Conservation (phyloP, 2,329 filamentous ascomycete genomes). For the Nannizzia gypsea region DNA sequence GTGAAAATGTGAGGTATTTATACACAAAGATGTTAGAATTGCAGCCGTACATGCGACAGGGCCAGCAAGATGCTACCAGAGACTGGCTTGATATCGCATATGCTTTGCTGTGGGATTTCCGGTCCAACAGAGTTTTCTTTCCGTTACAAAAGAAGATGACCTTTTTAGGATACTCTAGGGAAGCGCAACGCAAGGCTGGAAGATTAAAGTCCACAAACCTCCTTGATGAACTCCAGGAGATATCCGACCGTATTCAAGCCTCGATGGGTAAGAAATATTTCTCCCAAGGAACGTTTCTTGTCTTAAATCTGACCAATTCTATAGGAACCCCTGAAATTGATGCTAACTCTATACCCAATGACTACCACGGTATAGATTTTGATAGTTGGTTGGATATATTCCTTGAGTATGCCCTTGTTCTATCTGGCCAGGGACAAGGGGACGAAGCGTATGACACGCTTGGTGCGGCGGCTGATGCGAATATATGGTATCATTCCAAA, state of each 20-base stretch:
- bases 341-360: conserved; percentile 31
- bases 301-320: not conserved
- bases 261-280: conserved; percentile 25
- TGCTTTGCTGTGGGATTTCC: conserved; percentile 49
- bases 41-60: conserved; percentile 37
- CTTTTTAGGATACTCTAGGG: conserved; percentile 39
- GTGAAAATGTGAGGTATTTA: conserved; percentile 30
- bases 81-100: conserved; percentile 50
- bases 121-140: conserved; percentile 49
- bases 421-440: conserved; percentile 55
- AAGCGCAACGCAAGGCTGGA: conserved; percentile 28
- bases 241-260: conserved; percentile 35
- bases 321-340: conserved; percentile 12
- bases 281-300: not conserved
- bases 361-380: conserved; percentile 70
- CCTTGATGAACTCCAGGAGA: conserved; percentile 34
- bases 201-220: conserved; percentile 26
- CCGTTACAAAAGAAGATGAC: conserved; percentile 41
- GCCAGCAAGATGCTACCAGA: conserved; percentile 39
- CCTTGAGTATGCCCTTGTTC: conserved; percentile 68
- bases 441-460: conserved; percentile 70
- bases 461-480: conserved; percentile 64
- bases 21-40: conserved; percentile 38
- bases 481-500: conserved; percentile 63
- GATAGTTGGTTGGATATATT: conserved; percentile 82